phyloP scores from a whole-genome alignment of 2,329 filamentous ascomycete species.

The Fusarium armeniacum region DNA sequence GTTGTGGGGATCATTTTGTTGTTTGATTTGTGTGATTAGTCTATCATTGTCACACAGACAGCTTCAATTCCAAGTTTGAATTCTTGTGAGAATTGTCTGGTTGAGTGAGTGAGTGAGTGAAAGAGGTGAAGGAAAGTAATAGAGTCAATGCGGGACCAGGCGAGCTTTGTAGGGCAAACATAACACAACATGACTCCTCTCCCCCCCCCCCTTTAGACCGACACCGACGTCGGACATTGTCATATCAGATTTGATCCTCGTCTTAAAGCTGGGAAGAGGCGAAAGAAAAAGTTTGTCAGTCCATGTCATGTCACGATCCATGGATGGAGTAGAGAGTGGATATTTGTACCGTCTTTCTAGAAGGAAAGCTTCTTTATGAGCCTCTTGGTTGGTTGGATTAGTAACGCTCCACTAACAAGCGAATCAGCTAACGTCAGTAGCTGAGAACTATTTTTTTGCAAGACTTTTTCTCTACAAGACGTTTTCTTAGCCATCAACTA shows the following conservation, averaged over 20 bases:
- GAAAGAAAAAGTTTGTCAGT: constrained; percentile 42
- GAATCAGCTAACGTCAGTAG: constrained; percentile 25
- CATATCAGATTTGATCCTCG: constrained; percentile 1
- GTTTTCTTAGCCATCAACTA: neutral
- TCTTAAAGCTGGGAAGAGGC: constrained; percentile 29
- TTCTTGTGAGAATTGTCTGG: constrained; percentile 1
- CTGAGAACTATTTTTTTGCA: neutral
- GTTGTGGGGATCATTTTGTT: constrained; percentile 38
- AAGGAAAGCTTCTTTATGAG: constrained; percentile 14
- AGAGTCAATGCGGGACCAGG: constrained; percentile 13
- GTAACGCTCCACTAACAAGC: constrained; percentile 5
- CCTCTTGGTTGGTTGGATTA: constrained; percentile 15
- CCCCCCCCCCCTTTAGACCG: constrained; percentile 6
- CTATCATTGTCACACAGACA: constrained; percentile 45
- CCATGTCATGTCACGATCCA: constrained; percentile 44
- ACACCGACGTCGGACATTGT: constrained; percentile 35
- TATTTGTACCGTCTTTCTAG: constrained; percentile 33
- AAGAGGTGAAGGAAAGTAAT: neutral
- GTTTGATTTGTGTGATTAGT: constrained; percentile 20
- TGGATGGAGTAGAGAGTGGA: constrained; percentile 27
- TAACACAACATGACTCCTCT: neutral
- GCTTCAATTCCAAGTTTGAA: constrained; percentile 9
- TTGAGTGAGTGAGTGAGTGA: neutral
- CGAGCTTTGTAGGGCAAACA: constrained; percentile 33
- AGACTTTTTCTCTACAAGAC: neutral